Conservation (phyloP, 2,329 filamentous ascomycete species). For the Botrytis cinerea region DNA sequence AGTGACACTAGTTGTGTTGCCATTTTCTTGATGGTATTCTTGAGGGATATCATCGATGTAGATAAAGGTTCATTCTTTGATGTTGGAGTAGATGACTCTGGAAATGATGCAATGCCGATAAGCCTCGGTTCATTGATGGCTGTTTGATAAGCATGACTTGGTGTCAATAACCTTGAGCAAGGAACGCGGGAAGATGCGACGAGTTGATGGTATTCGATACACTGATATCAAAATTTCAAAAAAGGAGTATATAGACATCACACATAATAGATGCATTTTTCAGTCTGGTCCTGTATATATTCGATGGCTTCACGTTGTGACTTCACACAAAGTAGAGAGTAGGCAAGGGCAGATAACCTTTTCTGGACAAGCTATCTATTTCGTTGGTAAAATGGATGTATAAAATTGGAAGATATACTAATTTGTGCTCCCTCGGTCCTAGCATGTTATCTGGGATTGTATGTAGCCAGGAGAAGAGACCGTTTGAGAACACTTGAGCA, state of each 20-base stretch:
- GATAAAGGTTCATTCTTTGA: background rate
- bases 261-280: background rate
- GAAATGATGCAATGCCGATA: constrained; percentile 17
- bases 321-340: background rate
- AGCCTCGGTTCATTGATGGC: constrained; percentile 17
- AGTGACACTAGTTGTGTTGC: constrained; percentile 46
- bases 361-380: background rate
- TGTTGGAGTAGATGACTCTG: background rate
- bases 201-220: background rate
- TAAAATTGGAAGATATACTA: background rate
- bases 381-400: background rate
- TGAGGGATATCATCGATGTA: constrained; percentile 6
- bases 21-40: constrained; percentile 34
- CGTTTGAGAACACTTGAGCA: background rate
- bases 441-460: background rate
- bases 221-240: background rate
- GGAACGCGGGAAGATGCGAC: background rate
- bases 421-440: background rate
- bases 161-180: background rate
- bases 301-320: background rate
- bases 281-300: background rate
- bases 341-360: background rate
- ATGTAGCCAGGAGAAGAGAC: background rate
- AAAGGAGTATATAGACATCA: background rate
- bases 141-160: constrained; percentile 11